Evolutionary conservation across 495 filamentous ascomycete genomes (phyloP).

Genomic region (Wilcoxina mikolae): DNA sequence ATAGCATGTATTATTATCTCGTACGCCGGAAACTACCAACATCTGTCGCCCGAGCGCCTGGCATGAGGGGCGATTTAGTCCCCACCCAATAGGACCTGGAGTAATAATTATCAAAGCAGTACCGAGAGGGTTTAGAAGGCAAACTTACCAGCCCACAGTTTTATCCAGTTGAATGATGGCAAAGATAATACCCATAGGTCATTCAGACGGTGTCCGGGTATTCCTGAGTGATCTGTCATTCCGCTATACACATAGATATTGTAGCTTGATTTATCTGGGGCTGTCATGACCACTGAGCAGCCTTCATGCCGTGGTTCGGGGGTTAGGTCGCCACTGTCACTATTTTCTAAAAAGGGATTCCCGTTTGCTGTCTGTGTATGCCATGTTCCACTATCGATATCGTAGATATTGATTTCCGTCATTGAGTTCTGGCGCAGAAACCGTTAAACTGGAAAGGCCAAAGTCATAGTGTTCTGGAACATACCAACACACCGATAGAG

Average conservation of each 20-base stretch:
- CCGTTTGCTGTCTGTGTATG: not conserved
- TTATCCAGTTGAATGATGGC: not conserved
- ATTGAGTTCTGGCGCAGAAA: not conserved
- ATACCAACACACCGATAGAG: not conserved
- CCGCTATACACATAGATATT: not conserved
- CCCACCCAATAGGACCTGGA: not conserved
- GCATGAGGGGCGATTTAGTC: not conserved
- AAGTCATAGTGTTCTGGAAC: not conserved
- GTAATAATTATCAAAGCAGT: not conserved
- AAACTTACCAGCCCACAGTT: not conserved
- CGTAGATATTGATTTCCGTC: not conserved
- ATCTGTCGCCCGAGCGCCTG: not conserved
- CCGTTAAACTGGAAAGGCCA: not conserved
- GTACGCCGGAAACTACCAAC: not conserved
- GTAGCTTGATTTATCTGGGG: not conserved
- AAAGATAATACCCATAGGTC: not conserved
- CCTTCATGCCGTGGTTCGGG: not conserved
- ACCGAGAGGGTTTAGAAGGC: not conserved
- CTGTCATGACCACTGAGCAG: not conserved
- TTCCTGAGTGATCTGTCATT: too few species aligned
- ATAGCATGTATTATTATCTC: not conserved
- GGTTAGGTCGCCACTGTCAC: not conserved
- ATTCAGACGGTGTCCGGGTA: not conserved
- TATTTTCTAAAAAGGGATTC: too few species aligned
- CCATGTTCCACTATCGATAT: not conserved